Percentiles rank a stretch among this genome's conserved stretches.
Conservation (phyloP, 225 moss, liverwort and hornwort genomes). For the Pseudisothecium myosuroides region DNA sequence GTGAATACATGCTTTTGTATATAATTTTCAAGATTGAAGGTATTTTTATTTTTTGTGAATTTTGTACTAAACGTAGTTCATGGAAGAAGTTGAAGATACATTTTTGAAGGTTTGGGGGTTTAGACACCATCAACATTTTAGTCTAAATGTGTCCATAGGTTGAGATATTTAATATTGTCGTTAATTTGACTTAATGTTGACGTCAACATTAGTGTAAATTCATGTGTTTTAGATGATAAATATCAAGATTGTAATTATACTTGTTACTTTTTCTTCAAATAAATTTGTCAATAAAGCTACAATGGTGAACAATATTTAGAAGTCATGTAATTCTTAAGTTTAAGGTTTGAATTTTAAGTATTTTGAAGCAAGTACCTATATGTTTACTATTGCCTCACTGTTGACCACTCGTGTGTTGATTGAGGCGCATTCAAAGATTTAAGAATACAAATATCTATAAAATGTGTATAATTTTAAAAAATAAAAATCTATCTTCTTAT, state of each 20-base stretch:
- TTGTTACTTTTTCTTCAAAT: background rate
- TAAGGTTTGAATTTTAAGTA: too few relatives aligned
- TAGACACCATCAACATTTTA: background rate
- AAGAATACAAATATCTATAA: background rate
- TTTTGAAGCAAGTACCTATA: background rate
- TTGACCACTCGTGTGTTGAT: background rate
- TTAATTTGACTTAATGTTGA: background rate
- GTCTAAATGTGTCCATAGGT: background rate
- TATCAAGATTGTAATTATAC: background rate
- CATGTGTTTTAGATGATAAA: too few relatives aligned
- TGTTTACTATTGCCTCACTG: too few relatives aligned
- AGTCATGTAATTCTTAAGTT: too few relatives aligned
- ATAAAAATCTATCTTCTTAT: background rate
- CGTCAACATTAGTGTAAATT: background rate
- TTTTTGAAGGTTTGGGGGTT: background rate
- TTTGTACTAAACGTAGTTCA: background rate
- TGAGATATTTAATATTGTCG: background rate
- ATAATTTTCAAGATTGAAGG: background rate
- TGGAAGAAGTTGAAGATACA: background rate
- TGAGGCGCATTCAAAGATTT: background rate
- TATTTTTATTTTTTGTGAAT: background rate
- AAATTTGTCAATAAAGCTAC: background rate
- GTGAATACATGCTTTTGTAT: background rate
- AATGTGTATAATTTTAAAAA: background rate
- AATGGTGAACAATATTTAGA: fast-evolving